A percentile compares a stretch with the other conserved stretches of the same genome.
Conservation (phyloP, 805 yeast genomes). For the Yamadazyma laniorum region DNA sequence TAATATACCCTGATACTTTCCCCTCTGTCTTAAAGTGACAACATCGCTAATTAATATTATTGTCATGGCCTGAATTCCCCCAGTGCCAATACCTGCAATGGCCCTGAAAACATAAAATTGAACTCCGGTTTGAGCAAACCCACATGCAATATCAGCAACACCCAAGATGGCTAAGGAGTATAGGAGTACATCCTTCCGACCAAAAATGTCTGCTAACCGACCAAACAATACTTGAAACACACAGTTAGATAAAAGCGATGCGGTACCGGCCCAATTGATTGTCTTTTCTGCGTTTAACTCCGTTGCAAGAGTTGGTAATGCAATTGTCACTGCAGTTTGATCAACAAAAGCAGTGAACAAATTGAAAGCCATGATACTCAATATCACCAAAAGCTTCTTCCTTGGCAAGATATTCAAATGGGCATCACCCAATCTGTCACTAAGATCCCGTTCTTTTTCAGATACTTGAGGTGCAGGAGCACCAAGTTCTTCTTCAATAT, state of each 20-base stretch:
- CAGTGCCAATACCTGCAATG: constrained; percentile 58
- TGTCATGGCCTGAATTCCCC: constrained; percentile 52
- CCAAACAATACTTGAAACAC: constrained; percentile 78
- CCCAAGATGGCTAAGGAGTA: constrained; percentile 45
- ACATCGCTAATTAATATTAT: constrained; percentile 56
- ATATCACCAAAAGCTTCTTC: constrained; percentile 31
- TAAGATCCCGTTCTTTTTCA: constrained; percentile 7
- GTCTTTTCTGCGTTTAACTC: constrained; percentile 44
- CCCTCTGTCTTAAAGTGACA: constrained; percentile 52
- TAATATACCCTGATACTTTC: constrained; percentile 53
- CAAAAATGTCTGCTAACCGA: constrained; percentile 63
- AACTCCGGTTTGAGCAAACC: constrained; percentile 39
- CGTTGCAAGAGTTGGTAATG: constrained; percentile 43
- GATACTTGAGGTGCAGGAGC: not conserved
- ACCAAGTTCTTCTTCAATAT: too few relatives aligned
- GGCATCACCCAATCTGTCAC: constrained; percentile 33
- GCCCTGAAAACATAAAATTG: constrained; percentile 52
- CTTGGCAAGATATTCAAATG: constrained; percentile 40
- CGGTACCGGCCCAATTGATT: constrained; percentile 70
- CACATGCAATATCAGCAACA: constrained; percentile 45
- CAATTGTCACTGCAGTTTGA: constrained; percentile 44
- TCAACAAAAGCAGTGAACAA: constrained; percentile 42
- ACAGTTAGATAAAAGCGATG: constrained; percentile 64
- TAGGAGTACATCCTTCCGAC: constrained; percentile 47
- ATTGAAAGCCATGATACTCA: constrained; percentile 34